Percentiles rank a stretch among this genome's conserved stretches.
Evolutionary conservation across 148 eudicot genomes (phyloP).

Genomic region (Cornus suecica): DNA sequence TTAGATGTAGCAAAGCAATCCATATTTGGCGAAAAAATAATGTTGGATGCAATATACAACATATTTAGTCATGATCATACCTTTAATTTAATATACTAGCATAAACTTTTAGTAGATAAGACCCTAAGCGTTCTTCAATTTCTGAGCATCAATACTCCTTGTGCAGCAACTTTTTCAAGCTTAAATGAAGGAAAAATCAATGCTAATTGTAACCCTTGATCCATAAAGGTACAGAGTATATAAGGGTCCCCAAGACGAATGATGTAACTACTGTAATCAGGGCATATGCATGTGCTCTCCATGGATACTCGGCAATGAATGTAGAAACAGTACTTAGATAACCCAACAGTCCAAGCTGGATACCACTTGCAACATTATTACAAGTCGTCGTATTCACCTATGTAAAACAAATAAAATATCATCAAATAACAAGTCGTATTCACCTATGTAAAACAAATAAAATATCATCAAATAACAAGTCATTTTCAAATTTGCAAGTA

Average conservation of each 20-base stretch:
- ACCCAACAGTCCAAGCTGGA: slow-evolving; percentile 77
- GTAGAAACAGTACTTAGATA: slow-evolving; percentile 93
- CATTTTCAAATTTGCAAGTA: not conserved
- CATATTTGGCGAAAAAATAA: too few species aligned
- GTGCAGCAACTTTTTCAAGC: not conserved
- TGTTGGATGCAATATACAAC: not conserved
- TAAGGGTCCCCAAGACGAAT: slow-evolving; percentile 66
- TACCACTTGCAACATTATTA: slow-evolving; percentile 53
- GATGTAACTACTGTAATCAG: slow-evolving; percentile 46
- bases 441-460: slow-evolving; percentile 33
- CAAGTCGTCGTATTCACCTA: slow-evolving; percentile 52
- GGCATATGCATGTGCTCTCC: slow-evolving; percentile 85
- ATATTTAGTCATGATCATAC: not conserved
- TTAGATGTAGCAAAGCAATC: too few species aligned
- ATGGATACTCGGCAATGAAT: slow-evolving; percentile 75
- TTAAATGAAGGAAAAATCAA: not conserved
- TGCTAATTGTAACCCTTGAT: slow-evolving; percentile 36
- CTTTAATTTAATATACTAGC: not conserved
- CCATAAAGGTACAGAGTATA: slow-evolving; percentile 85
- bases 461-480: not conserved
- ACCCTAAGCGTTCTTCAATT: not conserved
- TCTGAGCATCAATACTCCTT: not conserved
- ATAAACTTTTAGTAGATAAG: not conserved
- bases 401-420: not conserved
- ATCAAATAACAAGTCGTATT: not conserved